phyloP scores from a whole-genome alignment of 108 stramenopile genomes.

The Cylindrotheca closterium region DNA sequence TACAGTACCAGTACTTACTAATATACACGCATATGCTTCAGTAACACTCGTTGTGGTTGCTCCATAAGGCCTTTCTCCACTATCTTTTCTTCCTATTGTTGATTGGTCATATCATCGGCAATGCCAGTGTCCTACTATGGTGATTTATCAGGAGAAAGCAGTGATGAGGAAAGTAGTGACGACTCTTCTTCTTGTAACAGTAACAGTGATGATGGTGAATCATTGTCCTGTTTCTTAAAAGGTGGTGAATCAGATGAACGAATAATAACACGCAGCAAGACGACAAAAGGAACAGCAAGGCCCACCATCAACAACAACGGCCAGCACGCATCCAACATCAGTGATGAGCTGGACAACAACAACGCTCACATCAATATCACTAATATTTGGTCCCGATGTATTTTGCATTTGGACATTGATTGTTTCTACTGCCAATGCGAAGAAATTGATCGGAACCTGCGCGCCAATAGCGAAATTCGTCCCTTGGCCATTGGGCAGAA shows the following conservation, averaged over 20 bases:
- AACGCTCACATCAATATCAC: not conserved
- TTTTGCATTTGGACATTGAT: conserved; percentile 65
- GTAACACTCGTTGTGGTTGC: too few relatives aligned
- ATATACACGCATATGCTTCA: too few relatives aligned
- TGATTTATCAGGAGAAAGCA: conserved; percentile 14
- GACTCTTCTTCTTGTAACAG: not conserved
- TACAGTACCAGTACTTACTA: too few relatives aligned
- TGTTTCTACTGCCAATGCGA: conserved; percentile 70
- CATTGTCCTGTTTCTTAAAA: not conserved
- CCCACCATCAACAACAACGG: too few relatives aligned
- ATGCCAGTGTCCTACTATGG: too few relatives aligned
- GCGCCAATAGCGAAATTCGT: conserved; percentile 5
- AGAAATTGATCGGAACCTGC: conserved; percentile 40
- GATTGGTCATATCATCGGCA: too few relatives aligned
- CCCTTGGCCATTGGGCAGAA: conserved; percentile 68
- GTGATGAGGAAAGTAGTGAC: not conserved
- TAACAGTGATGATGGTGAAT: not conserved
- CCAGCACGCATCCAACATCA: too few relatives aligned
- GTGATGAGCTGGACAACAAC: too few relatives aligned
- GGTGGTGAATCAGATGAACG: not conserved
- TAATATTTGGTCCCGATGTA: conserved; percentile 22
- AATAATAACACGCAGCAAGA: not conserved
- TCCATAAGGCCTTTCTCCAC: too few relatives aligned
- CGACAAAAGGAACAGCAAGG: too few relatives aligned
- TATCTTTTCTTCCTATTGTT: too few relatives aligned